Conservation (phyloP, 176 grass and related monocot genomes). For the Oryza nivara region DNA sequence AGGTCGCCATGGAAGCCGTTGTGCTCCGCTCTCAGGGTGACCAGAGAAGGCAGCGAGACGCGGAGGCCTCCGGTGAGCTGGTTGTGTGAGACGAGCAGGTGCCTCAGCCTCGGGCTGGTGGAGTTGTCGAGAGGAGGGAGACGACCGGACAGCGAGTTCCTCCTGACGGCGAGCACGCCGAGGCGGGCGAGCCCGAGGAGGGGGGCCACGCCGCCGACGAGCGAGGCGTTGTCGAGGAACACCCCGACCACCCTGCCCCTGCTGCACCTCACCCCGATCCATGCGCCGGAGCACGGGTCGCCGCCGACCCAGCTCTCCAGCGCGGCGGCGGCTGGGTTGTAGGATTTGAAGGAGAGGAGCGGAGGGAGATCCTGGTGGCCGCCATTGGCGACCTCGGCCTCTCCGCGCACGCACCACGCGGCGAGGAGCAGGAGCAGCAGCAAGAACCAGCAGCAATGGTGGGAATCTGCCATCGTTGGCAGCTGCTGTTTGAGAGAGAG, state of each 20-base stretch:
- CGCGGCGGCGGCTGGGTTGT: conserved; percentile 26
- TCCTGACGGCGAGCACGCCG: conserved; percentile 52
- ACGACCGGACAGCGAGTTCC: conserved; percentile 49
- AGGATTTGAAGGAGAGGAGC: conserved; percentile 58
- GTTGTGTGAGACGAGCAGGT: conserved; percentile 62
- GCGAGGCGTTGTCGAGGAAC: conserved; percentile 52
- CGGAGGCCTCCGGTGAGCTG: conserved; percentile 35
- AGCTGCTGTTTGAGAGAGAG: not conserved
- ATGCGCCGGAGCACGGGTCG: conserved; percentile 60
- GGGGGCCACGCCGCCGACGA: conserved; percentile 44
- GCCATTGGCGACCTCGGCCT: conserved; percentile 25
- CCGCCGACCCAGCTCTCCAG: conserved; percentile 53
- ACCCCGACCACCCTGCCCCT: conserved; percentile 50
- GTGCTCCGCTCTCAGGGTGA: conserved; percentile 53
- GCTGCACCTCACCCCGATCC: conserved; percentile 56
- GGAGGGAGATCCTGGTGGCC: conserved; percentile 42
- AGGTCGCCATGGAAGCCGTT: conserved; percentile 56
- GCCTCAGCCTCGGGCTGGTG: conserved; percentile 49
- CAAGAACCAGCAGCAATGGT: not conserved
- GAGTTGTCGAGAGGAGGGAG: conserved; percentile 44
- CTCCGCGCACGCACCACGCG: not conserved
- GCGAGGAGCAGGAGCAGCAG: not conserved
- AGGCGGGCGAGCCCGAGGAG: conserved; percentile 52
- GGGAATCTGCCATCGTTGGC: conserved; percentile 28
- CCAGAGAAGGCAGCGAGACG: conserved; percentile 45